A percentile compares a stretch with the other conserved stretches of the same genome.
phyloP scores from a whole-genome alignment of 768 basidiomycete species.

The Phylloporus sp. region DNA sequence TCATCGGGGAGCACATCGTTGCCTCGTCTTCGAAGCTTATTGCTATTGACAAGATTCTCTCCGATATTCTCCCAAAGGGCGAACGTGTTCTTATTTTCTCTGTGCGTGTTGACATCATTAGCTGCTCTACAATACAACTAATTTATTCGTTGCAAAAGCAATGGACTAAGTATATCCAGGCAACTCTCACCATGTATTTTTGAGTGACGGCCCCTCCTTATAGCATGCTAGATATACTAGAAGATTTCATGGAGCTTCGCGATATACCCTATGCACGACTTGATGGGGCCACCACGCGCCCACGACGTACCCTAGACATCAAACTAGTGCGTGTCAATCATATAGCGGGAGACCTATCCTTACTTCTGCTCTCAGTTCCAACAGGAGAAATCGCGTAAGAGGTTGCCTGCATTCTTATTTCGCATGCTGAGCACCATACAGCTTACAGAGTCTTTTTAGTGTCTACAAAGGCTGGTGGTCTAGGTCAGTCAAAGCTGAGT shows the following conservation, averaged over 20 bases:
- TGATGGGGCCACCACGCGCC: slow-evolving; percentile 50
- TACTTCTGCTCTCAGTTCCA: slow-evolving; percentile 41
- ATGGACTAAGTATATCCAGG: slow-evolving; percentile 45
- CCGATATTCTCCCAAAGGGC: slow-evolving; percentile 50
- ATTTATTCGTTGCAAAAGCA: slow-evolving; percentile 36
- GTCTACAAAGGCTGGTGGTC: slow-evolving; percentile 67
- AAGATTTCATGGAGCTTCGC: slow-evolving; percentile 62
- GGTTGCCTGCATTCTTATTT: not conserved
- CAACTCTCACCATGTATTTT: not conserved
- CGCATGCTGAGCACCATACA: slow-evolving; percentile 14
- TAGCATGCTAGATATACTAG: slow-evolving; percentile 65
- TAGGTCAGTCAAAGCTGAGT: slow-evolving; percentile 38
- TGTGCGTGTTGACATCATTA: slow-evolving; percentile 30
- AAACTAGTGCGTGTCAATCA: slow-evolving; percentile 38
- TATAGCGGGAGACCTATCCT: not conserved
- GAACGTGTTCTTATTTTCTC: slow-evolving; percentile 68
- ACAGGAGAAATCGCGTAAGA: slow-evolving; percentile 50
- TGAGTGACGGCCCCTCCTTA: slow-evolving; percentile 5
- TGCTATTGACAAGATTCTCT: slow-evolving; percentile 54
- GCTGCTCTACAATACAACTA: slow-evolving; percentile 1
- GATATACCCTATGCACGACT: slow-evolving; percentile 55
- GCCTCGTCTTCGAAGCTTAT: slow-evolving; percentile 53
- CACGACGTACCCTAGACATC: slow-evolving; percentile 54
- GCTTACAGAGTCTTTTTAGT: slow-evolving; percentile 66
- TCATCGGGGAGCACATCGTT: slow-evolving; percentile 51